Conservation (phyloP, 805 yeast species). For the Debaryomyces maramus region DNA sequence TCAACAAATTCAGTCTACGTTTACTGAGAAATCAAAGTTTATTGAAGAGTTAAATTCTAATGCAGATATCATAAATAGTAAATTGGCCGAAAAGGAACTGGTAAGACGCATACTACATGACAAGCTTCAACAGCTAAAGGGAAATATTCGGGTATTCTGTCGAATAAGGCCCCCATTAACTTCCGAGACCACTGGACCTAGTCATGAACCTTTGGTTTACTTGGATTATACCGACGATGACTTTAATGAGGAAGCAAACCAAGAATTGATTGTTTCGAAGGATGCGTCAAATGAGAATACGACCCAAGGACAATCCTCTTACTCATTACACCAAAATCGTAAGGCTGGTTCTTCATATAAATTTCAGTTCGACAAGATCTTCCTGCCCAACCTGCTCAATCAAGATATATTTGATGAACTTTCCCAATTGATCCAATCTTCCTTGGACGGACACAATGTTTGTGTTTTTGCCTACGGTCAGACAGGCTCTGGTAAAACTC, state of each 20-base stretch:
- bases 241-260: slow-evolving; percentile 35
- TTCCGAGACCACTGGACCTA: slow-evolving; percentile 1
- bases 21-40: slow-evolving; percentile 5
- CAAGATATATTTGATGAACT: slow-evolving; percentile 75
- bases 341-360: slow-evolving; percentile 19
- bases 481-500: slow-evolving; percentile 93
- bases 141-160: slow-evolving; percentile 90
- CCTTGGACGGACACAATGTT: slow-evolving; percentile 86
- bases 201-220: slow-evolving; percentile 9
- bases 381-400: slow-evolving; percentile 55
- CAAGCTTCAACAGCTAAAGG: slow-evolving; percentile 79
- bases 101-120: slow-evolving; percentile 67
- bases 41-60: slow-evolving; percentile 9
- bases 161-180: slow-evolving; percentile 62
- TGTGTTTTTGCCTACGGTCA: slow-evolving; percentile 97
- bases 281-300: slow-evolving; percentile 2
- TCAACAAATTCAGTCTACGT: slow-evolving; percentile 8
- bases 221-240: slow-evolving; percentile 24
- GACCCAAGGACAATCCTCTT: slow-evolving; percentile 6
- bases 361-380: slow-evolving; percentile 80
- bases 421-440: slow-evolving; percentile 74
- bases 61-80: slow-evolving; percentile 21
- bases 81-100: slow-evolving; percentile 51
- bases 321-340: slow-evolving; percentile 12
- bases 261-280: slow-evolving; percentile 31